Evolutionary conservation across 345 rosid species (phyloP), one percentile per base, ranked within the genome.

Genomic region (Salix dunnii): DNA sequence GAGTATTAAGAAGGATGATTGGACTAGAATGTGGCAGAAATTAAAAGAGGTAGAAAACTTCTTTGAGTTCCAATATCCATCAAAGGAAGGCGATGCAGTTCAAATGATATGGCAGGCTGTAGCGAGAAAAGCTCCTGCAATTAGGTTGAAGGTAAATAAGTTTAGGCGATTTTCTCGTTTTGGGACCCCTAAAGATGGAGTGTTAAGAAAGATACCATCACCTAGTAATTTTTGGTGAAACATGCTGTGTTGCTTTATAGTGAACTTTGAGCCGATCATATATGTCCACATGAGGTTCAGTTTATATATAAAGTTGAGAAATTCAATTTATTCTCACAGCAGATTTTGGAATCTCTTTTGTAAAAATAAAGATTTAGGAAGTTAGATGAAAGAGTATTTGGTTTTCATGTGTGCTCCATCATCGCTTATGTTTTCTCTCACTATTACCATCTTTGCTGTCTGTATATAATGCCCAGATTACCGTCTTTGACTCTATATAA

Each of bases 31-130:
- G 97, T 89, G 93, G 94, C 58, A 31, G 53, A 77, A 83, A 77
- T 71, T 93, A 80, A 90, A 87, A 72, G 95, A 92, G 69, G 81
- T 94, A 1, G 90, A 90, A 80, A 76, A 73, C 8, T 70, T 84
- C 72, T 91, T 85, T 9, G 91, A 91, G 82, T 91, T 88, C 25
- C 87, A 87, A 17, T 89, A 86, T 77, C 98, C 99, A 13, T 83
- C 88, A 0, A 88, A 77, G 70, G 87, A 87, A 61, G 89, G 84
- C 0, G 93, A 88, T 69, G 99, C 94, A 12, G 92, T 96, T 76
- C 88, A 96, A 77, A 93, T 93, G 97, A 92, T 91, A 78, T 96
- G 99, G 98, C 90, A 88, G 84, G 92, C 97, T 11, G 77, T 96
- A 40, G 90, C 91, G 2, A 89, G 95, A 67, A 96, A 96, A 84